phyloP scores from a whole-genome alignment of 805 yeast genomes.

The Pichia scutulata region DNA sequence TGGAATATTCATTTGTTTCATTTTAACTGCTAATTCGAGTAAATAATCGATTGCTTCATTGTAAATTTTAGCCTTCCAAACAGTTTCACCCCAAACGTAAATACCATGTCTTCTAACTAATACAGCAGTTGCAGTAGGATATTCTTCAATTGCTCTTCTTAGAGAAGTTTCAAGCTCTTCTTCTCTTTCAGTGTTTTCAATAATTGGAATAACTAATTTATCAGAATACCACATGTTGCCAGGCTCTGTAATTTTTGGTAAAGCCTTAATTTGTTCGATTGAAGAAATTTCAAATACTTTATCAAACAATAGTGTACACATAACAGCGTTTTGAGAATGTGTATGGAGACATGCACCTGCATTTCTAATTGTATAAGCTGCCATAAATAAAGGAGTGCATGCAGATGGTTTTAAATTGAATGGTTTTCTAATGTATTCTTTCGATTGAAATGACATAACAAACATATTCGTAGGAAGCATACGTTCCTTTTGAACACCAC shows the following conservation, averaged over 20 bases:
- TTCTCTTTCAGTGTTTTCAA: constrained; percentile 85
- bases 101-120: constrained; percentile 90
- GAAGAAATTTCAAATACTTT: constrained; percentile 68
- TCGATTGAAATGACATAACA: constrained; percentile 52
- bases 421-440: constrained; percentile 54
- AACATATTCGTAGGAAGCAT: constrained; percentile 78
- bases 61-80: constrained; percentile 88
- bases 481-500: constrained; percentile 93
- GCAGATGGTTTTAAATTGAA: constrained; percentile 76
- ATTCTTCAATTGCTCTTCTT: constrained; percentile 52
- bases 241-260: constrained; percentile 59
- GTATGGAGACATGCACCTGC: constrained; percentile 95
- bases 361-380: constrained; percentile 53
- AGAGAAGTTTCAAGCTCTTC: constrained; percentile 69
- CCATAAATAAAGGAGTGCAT: constrained; percentile 82
- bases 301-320: constrained; percentile 64
- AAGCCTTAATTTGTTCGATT: constrained; percentile 89
- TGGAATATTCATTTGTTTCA: constrained; percentile 64
- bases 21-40: constrained; percentile 75
- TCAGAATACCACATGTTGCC: constrained; percentile 70
- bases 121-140: constrained; percentile 79
- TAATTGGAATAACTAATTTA: constrained; percentile 76
- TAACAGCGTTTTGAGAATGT: constrained; percentile 83
- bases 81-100: constrained; percentile 91
- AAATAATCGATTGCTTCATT: constrained; percentile 91